Evolutionary conservation across 2,329 filamentous ascomycete genomes (phyloP).

Genomic region (Penicillium concentricum): DNA sequence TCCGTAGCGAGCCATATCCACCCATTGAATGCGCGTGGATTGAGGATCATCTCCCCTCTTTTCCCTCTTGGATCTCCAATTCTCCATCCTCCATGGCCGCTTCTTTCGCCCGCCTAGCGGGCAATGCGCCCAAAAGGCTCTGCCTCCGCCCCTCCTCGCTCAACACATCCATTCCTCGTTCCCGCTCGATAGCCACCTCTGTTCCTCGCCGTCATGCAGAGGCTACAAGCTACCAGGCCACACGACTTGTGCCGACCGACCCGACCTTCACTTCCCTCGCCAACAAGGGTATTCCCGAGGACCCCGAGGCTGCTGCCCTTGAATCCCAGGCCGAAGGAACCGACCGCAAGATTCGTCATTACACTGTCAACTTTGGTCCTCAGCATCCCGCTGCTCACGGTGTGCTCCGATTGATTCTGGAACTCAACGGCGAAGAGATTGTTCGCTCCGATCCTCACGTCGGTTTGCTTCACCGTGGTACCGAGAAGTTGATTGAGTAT

Average conservation of each 20-base stretch:
- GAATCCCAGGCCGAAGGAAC: constrained; percentile 44
- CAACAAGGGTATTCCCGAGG: constrained; percentile 42
- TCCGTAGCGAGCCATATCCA: constrained; percentile 31
- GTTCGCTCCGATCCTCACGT: constrained; percentile 95
- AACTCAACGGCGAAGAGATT: constrained; percentile 97
- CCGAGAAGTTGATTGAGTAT: constrained; percentile 99
- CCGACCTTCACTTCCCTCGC: constrained; percentile 51
- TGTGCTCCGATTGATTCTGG: constrained; percentile 94
- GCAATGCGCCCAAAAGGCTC: constrained; percentile 59
- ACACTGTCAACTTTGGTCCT: constrained; percentile 98
- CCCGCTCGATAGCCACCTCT: constrained; percentile 57
- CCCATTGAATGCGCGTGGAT: constrained; percentile 39
- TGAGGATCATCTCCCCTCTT: constrained; percentile 33
- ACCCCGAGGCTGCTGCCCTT: constrained; percentile 44
- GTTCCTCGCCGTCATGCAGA: constrained; percentile 55
- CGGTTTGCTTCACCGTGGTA: constrained; percentile 91
- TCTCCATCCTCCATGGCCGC: constrained; percentile 55
- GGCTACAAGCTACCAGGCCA: constrained; percentile 49
- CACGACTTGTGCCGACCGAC: constrained; percentile 59
- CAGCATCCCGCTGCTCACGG: constrained; percentile 98
- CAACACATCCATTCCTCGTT: constrained; percentile 44
- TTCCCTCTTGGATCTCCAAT: constrained; percentile 20
- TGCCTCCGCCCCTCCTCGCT: constrained; percentile 54
- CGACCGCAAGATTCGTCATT: constrained; percentile 89
- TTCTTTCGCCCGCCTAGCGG: constrained; percentile 59